Percentiles rank a stretch among this genome's conserved stretches.
These are phyloP conservation scores for Arachis hypogaea DNA, from an alignment of 306 rosid genomes.

Conservation along the genomic window DNA sequence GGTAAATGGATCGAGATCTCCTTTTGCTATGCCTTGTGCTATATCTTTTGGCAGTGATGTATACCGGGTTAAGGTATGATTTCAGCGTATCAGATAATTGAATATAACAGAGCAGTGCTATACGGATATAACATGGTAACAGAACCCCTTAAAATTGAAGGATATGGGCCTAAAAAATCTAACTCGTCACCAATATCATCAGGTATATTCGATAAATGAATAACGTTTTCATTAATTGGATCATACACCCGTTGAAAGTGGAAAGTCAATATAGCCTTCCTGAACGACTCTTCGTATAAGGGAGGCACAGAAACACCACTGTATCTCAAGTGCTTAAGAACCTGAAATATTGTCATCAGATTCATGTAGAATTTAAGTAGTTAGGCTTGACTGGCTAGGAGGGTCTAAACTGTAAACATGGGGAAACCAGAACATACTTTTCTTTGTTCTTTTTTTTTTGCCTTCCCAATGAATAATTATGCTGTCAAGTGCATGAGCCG, in stretches of 20 bases:
- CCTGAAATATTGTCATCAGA: constrained; percentile 56
- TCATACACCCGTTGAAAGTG: constrained; percentile 86
- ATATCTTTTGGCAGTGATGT: constrained; percentile 68
- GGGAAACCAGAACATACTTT: constrained; percentile 9
- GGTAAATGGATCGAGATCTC: constrained; percentile 88
- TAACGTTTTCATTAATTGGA: constrained; percentile 67
- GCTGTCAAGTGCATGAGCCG: constrained; percentile 10
- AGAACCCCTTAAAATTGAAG: constrained; percentile 43
- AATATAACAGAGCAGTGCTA: constrained; percentile 31
- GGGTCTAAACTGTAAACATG: constrained; percentile 10
- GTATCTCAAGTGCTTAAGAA: constrained; percentile 79
- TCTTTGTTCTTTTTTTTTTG: constrained; percentile 1
- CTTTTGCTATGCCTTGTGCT: constrained; percentile 89
- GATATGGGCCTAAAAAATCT: constrained; percentile 97
- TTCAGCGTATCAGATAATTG: constrained; percentile 36
- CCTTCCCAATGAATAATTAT: not conserved
- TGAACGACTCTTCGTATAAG: constrained; percentile 81
- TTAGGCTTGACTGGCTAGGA: constrained; percentile 21
- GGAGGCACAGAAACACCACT: constrained; percentile 80
- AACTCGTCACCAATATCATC: constrained; percentile 58
- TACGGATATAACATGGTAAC: constrained; percentile 12
- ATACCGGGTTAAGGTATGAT: constrained; percentile 59
- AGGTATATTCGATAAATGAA: constrained; percentile 62
- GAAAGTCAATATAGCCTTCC: constrained; percentile 84
- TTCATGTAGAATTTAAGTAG: not conserved